Percentiles rank a stretch among this genome's conserved stretches.
Conservation (phyloP, 805 yeast species). For the Hermanozyma aechmeae region DNA sequence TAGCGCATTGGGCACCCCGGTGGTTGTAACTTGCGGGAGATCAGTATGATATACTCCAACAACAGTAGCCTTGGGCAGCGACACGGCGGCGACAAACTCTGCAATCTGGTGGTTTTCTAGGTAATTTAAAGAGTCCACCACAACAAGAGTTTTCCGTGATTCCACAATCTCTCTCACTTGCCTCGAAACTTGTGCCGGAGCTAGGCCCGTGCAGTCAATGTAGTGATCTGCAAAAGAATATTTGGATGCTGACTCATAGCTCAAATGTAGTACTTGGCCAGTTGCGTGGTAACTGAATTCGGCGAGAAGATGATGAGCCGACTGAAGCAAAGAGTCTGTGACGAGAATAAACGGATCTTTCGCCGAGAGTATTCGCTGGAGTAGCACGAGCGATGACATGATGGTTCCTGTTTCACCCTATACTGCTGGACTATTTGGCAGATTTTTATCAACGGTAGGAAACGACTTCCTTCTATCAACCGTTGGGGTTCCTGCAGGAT, state of each 20-base stretch:
- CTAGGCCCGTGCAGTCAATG: conserved; percentile 31
- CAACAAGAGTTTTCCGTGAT: conserved; percentile 28
- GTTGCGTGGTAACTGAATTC: conserved; percentile 45
- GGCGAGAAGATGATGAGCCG: conserved; percentile 43
- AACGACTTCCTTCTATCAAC: no score
- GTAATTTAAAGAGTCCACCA: conserved; percentile 65
- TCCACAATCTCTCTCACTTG: conserved; percentile 14
- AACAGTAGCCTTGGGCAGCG: conserved; percentile 19
- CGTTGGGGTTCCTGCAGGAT: not conserved
- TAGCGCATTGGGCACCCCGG: conserved; percentile 45
- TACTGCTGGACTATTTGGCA: no score
- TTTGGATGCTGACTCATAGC: conserved; percentile 54
- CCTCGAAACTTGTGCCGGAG: conserved; percentile 10
- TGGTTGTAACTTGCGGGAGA: conserved; percentile 29
- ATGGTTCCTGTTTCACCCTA: no score
- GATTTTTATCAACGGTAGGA: no score
- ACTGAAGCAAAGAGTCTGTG: conserved; percentile 63
- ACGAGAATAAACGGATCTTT: conserved; percentile 75
- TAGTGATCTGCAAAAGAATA: conserved; percentile 44
- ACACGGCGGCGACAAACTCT: conserved; percentile 39
- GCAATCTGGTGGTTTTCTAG: conserved; percentile 39
- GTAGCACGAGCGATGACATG: conserved; percentile 43
- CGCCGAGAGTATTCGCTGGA: conserved; percentile 56
- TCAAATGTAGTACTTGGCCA: conserved; percentile 41
- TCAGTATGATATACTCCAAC: conserved; percentile 29